Evolutionary conservation across 148 eudicot genomes (phyloP).

Genomic region (Vaccinium corymbosum): DNA sequence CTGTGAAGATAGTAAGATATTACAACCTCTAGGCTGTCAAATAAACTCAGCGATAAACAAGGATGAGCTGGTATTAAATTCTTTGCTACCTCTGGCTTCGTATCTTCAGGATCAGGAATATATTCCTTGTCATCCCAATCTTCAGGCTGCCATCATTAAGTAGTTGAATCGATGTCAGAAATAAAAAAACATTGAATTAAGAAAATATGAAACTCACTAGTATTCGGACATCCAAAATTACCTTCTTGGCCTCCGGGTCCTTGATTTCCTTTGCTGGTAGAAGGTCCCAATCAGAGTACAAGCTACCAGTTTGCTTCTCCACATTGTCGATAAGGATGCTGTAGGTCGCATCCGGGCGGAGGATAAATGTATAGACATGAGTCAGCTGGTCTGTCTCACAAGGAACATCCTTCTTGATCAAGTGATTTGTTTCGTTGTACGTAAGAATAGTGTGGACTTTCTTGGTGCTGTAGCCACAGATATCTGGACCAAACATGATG

Average conservation of each 20-base stretch:
- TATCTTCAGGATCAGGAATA: slow-evolving; percentile 95
- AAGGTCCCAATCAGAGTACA: slow-evolving; percentile 79
- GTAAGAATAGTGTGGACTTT: slow-evolving; percentile 89
- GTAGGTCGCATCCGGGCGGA: slow-evolving; percentile 96
- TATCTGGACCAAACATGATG: slow-evolving; percentile 98
- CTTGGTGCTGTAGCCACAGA: slow-evolving; percentile 92
- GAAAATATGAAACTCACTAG: background rate
- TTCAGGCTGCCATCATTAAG: slow-evolving; percentile 63
- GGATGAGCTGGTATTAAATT: background rate
- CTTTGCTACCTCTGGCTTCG: slow-evolving; percentile 73
- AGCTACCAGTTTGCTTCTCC: slow-evolving; percentile 85
- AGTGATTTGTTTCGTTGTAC: slow-evolving; percentile 67
- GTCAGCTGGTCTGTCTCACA: slow-evolving; percentile 94
- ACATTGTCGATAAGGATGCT: slow-evolving; percentile 80
- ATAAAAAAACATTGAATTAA: slow-evolving; percentile 5
- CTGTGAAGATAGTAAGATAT: slow-evolving; percentile 21
- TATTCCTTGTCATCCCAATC: slow-evolving; percentile 97
- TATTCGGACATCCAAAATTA: slow-evolving; percentile 12
- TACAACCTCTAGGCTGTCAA: background rate
- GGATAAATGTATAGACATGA: slow-evolving; percentile 88
- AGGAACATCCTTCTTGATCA: slow-evolving; percentile 94
- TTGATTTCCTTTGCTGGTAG: slow-evolving; percentile 85
- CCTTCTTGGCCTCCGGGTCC: slow-evolving; percentile 96
- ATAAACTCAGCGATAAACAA: background rate
- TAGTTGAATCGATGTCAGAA: slow-evolving; percentile 8